Conservation (phyloP, 805 yeast genomes). For the Kuraishia hungarica region DNA sequence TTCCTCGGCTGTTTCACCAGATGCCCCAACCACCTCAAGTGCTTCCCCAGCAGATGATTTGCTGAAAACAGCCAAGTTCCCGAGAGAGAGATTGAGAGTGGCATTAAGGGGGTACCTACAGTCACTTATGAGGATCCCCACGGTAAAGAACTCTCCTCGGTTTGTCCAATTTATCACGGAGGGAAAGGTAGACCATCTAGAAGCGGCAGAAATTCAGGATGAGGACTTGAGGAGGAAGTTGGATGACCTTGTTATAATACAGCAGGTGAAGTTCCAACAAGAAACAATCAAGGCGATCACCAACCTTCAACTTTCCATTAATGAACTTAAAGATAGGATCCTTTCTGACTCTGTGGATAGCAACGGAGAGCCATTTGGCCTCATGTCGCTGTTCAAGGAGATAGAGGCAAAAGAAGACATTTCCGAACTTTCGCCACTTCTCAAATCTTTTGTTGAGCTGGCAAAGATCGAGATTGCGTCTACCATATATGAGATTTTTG, state of each 20-base stretch:
- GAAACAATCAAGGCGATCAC: constrained; percentile 28
- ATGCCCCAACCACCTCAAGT: no score
- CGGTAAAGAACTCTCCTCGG: constrained; percentile 42
- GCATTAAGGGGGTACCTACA: constrained; percentile 69
- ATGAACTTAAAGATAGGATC: constrained; percentile 24
- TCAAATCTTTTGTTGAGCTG: constrained; percentile 72
- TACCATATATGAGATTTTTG: constrained; percentile 68
- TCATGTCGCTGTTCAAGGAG: constrained; percentile 56
- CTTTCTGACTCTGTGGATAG: constrained; percentile 2
- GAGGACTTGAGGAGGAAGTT: constrained; percentile 45
- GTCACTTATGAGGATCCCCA: constrained; percentile 41
- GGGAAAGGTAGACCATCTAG: constrained; percentile 26
- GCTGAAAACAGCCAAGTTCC: constrained; percentile 23
- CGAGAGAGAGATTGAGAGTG: constrained; percentile 70
- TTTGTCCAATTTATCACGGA: constrained; percentile 46
- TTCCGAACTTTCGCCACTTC: constrained; percentile 53
- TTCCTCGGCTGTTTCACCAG: neutral
- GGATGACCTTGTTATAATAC: constrained; percentile 47
- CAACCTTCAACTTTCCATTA: constrained; percentile 29
- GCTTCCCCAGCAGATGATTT: neutral
- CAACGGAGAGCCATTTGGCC: constrained; percentile 34
- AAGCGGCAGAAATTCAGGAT: constrained; percentile 43
- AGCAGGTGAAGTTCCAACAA: constrained; percentile 66
- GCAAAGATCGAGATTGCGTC: constrained; percentile 78
- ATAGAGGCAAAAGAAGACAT: constrained; percentile 46